phyloP scores from a whole-genome alignment of 192 early-diverging fungal genomes.

The Podila verticillata region DNA sequence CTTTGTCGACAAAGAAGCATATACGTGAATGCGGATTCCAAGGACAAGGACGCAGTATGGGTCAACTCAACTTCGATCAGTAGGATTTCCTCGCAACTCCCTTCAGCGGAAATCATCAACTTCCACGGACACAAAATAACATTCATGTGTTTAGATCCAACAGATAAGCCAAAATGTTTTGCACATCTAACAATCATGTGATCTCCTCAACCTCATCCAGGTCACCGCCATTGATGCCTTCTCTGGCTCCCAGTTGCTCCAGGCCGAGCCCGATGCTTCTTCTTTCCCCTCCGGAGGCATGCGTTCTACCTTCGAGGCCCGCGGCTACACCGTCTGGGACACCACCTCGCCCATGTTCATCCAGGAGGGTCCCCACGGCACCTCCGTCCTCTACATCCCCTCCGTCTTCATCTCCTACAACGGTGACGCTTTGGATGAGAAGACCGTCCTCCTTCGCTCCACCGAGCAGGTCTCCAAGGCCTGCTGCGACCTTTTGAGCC shows the following conservation, averaged over 20 bases:
- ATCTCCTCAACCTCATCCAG: neutral
- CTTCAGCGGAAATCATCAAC: neutral
- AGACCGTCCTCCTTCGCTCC: slow-evolving; percentile 96
- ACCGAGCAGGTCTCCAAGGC: slow-evolving; percentile 87
- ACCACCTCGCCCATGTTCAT: slow-evolving; percentile 96
- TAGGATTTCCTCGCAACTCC: neutral
- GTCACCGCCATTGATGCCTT: slow-evolving; percentile 89
- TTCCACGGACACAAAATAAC: neutral
- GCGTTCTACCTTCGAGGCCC: slow-evolving; percentile 98
- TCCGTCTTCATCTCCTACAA: slow-evolving; percentile 99
- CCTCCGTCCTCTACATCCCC: slow-evolving; percentile 94
- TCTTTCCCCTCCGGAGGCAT: slow-evolving; percentile 99
- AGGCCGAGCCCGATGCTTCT: slow-evolving; percentile 99
- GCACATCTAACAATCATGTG: neutral
- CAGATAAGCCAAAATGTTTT: neutral
- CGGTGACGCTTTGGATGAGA: slow-evolving; percentile 98
- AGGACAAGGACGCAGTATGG: neutral
- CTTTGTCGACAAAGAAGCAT: neutral
- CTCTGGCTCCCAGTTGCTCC: slow-evolving; percentile 96
- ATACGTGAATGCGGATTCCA: neutral
- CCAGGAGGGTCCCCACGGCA: slow-evolving; percentile 91
- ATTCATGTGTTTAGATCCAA: neutral
- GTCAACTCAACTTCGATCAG: neutral
- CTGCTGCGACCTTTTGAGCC: slow-evolving; percentile 76
- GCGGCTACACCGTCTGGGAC: slow-evolving; percentile 99